Base-by-base conservation (phyloP, 371 early-diverging fungal species). In the Mortierella sp. region DNA sequence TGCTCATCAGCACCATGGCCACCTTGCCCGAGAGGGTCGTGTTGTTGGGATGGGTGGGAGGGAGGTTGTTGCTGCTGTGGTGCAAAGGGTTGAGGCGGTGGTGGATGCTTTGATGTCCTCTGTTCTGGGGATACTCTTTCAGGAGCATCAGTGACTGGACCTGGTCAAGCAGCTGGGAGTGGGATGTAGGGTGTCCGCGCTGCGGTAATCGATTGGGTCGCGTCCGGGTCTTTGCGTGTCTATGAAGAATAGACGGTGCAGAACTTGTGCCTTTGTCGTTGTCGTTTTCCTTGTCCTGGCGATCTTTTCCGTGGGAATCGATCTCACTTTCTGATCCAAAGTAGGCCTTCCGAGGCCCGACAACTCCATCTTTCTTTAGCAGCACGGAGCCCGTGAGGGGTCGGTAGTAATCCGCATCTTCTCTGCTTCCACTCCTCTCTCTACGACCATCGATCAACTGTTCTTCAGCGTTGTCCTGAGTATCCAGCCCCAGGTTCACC, bases 1-100 rank as follows among this genome's bases (percentile, higher is more conserved):
- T 80, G 70, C 84, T 83, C 84, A 83, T 83, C 55, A 83, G n/a
- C 13, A 83, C 75, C 84, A 83, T 51, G 19, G 71, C 64, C 8
- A 81, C 53, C n/a, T 74, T 76, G 8, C 71, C 77, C 0, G 73
- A 31, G 28, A 81, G 9, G n/a, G 69, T 72, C 9, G 73, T 40
- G 24, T 64, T 64, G 37, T 37, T 37, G 21, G 37, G 64, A 19
- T 37, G 24, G 24, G 64, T 8, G 24, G 37, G 19, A 1, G 64
- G 24, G 48, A 19, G 21, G 6, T 61, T 54, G 14, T 16, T 53
- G 50, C 46, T 48, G 54, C 26, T 44, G 16, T 9, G 13, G 71
- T 77, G 50, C n/a, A 55, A 37, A 0, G 24, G 26, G 19, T 43
- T 37, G 21, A 70, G 26, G 26, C 48, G 69, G 28, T 71, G 74